Evolutionary conservation across 2,329 filamentous ascomycete species (phyloP).

Genomic region (Neofusicoccum umdonicola): DNA sequence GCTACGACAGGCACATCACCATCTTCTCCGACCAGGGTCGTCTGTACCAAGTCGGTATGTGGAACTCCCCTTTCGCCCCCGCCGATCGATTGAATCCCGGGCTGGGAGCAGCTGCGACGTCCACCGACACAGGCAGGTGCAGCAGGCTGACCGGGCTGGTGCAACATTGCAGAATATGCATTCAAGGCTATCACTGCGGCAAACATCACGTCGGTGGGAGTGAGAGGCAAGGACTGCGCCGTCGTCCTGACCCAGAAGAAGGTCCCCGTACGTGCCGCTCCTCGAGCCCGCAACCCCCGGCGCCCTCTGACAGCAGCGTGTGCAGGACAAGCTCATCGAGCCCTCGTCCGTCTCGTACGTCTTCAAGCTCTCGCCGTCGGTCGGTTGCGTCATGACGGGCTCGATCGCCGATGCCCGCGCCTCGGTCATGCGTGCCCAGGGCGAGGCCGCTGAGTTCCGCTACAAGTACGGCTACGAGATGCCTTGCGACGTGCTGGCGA

Average conservation of each 20-base stretch:
- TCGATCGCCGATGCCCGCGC: slow-evolving; percentile 94
- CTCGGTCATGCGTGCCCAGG: slow-evolving; percentile 86
- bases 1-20: slow-evolving; percentile 98
- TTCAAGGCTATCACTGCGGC: slow-evolving; percentile 99
- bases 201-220: slow-evolving; percentile 96
- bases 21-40: slow-evolving; percentile 99
- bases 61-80: neutral
- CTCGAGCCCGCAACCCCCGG: neutral
- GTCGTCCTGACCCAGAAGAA: slow-evolving; percentile 99
- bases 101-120: neutral
- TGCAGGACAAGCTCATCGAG: slow-evolving; percentile 89
- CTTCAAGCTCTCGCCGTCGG: slow-evolving; percentile 92
- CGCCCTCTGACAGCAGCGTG: neutral
- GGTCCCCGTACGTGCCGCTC: slow-evolving; percentile 58
- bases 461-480: slow-evolving; percentile 99
- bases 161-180: slow-evolving; percentile 73
- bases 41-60: slow-evolving; percentile 80
- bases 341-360: slow-evolving; percentile 95
- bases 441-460: slow-evolving; percentile 94
- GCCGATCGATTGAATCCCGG: no score
- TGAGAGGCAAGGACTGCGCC: slow-evolving; percentile 94
- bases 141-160: neutral
- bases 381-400: slow-evolving; percentile 97
- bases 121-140: neutral
- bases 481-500: slow-evolving; percentile 94